Evolutionary conservation across 2,329 filamentous ascomycete species (phyloP), one percentile per base, ranked within the genome.

Genomic region (Dothideomycetes sp.): DNA sequence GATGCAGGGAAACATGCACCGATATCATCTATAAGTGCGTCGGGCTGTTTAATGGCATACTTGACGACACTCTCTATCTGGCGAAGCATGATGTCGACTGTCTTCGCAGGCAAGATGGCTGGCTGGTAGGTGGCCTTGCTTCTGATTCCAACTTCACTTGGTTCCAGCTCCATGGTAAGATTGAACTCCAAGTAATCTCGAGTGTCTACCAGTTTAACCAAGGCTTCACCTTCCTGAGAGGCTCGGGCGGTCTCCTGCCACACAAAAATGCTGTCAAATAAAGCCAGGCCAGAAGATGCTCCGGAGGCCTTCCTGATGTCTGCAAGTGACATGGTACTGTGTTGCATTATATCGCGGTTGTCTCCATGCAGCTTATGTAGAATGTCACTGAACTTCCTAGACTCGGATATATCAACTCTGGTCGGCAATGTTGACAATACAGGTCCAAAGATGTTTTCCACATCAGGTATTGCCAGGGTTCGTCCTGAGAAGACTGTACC

Each of bases 401-500:
- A 63, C 7, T 66, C 64, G 2, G 63, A 61, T 0, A 81, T 50
- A 43, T 84, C 67, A 3, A 80, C 59, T n/a, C 85, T 71, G 2
- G 86, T 63, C 2, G 88, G 88, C 5, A 91, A 60, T 0, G 84
- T 81, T 1, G 79, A 68, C 37, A 95, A 77, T 50, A 83, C 91
- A 8, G 88, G 88, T 0, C 88, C 88, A 41, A 89, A 66, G 3
- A 88, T 72, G 2, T 73, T 65, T 46, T 94, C 85, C 24, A 94
- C 75, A 0, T 70, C 74, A 3, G 68, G 54, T 2, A 94, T 56
- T 0, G 84, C 74, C n/a, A 87, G 58, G 2, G 81, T 85, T 40
- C 88, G 72, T 2, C 87, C 87, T 8, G 87, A 94, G 10, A 83
- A 82, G 3, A 94, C 84, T 2, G 77, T 81, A 1, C 88, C 88